These are phyloP conservation scores for Suillus hirtellus DNA, from an alignment of 768 basidiomycete genomes.

Conservation along the genomic window DNA sequence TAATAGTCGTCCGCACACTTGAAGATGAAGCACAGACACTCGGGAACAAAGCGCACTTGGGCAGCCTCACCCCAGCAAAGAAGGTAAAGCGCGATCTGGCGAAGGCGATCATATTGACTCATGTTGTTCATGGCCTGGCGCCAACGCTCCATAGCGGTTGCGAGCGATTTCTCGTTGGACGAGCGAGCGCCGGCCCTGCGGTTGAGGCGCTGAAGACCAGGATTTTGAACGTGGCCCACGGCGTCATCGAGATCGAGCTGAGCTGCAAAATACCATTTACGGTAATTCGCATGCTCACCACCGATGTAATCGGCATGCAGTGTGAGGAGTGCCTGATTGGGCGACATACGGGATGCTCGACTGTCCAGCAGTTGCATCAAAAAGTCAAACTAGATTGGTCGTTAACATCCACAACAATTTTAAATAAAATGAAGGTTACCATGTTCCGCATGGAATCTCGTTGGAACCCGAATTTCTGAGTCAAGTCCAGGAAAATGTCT, in stretches of 20 bases:
- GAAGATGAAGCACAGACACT: conserved; percentile 99
- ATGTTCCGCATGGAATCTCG: conserved; percentile 94
- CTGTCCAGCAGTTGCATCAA: conserved; percentile 97
- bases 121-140: conserved; percentile 98
- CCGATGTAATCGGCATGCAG: conserved; percentile 99
- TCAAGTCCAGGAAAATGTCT: conserved; percentile 95
- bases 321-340: conserved; percentile 91
- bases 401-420: conserved; percentile 15
- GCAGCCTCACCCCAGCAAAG: conserved; percentile 99
- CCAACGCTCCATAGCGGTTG: conserved; percentile 89
- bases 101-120: conserved; percentile 95
- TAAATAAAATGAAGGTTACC: conserved; percentile 42
- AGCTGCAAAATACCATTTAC: conserved; percentile 99
- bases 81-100: conserved; percentile 94
- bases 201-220: conserved; percentile 81
- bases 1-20: conserved; percentile 99
- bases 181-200: conserved; percentile 59
- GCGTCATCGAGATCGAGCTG: conserved; percentile 99
- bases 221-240: conserved; percentile 89
- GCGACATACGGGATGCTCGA: conserved; percentile 95
- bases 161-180: conserved; percentile 62
- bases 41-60: conserved; percentile 94
- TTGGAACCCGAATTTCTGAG: conserved; percentile 99
- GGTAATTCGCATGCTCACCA: conserved; percentile 97
- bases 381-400: conserved; percentile 77